Evolutionary conservation across 345 rosid genomes (phyloP).

Genomic region (Corchorus olitorius): DNA sequence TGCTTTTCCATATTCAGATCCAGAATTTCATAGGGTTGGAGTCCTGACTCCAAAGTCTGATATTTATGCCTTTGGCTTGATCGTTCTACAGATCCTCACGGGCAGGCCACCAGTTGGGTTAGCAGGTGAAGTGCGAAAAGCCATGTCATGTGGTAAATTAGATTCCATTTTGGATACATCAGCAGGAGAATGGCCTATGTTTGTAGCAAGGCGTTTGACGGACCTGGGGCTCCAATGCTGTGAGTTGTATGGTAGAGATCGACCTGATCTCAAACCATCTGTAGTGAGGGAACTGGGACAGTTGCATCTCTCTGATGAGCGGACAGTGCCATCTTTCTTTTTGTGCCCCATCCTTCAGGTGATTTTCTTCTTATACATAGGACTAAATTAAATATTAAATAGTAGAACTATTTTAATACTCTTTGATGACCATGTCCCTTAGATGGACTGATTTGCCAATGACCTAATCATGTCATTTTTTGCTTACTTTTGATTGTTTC

Average conservation of each 20-base stretch:
- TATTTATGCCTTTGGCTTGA: conserved; percentile 61
- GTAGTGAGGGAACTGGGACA: conserved; percentile 68
- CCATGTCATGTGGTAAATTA: conserved; percentile 43
- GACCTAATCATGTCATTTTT: not conserved
- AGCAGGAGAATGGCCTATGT: conserved; percentile 70
- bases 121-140: conserved; percentile 50
- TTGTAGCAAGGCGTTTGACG: conserved; percentile 45
- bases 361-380: conserved; percentile 5
- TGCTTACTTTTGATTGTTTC: conserved; percentile 13
- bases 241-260: conserved; percentile 45
- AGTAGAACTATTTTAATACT: not conserved
- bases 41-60: conserved; percentile 59
- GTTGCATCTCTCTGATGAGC: conserved; percentile 55
- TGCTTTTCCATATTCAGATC: conserved; percentile 66
- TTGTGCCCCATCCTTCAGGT: conserved; percentile 79
- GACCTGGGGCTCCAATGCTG: conserved; percentile 68
- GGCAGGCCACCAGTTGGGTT: conserved; percentile 60
- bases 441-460: not conserved
- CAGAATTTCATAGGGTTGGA: conserved; percentile 61
- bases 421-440: not conserved
- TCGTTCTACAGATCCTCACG: conserved; percentile 67
- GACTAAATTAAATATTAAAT: not conserved
- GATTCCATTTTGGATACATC: conserved; percentile 56
- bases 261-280: conserved; percentile 63
- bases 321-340: conserved; percentile 64